These are phyloP conservation scores for Aphanocladium album DNA, from an alignment of 2,329 filamentous ascomycete genomes.

Conservation along the genomic window DNA sequence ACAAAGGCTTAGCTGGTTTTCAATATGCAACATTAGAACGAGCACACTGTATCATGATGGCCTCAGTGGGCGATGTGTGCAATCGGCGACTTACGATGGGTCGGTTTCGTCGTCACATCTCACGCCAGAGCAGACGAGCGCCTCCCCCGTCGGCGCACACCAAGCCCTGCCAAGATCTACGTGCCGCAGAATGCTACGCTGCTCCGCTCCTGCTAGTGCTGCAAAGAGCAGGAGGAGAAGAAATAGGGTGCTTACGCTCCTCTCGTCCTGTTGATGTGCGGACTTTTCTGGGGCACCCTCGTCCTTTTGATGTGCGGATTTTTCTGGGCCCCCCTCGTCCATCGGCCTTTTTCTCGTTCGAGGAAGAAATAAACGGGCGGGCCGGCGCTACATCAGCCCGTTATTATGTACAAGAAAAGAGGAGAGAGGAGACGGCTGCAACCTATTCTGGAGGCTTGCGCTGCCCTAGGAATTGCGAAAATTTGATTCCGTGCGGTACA, in stretches of 20 bases:
- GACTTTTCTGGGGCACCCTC: neutral
- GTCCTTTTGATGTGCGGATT: neutral
- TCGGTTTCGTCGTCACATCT: neutral
- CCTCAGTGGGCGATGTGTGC: no score
- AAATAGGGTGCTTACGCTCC: constrained; percentile 3
- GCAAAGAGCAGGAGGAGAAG: neutral
- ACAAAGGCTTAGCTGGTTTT: no score
- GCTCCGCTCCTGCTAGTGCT: neutral
- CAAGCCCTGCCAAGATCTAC: constrained; percentile 7
- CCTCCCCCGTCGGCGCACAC: neutral
- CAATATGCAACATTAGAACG: no score
- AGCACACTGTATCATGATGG: no score
- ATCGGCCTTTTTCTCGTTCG: neutral
- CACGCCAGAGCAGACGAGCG: no score
- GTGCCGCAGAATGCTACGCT: constrained; percentile 6
- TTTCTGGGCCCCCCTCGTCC: neutral
- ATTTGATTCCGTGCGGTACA: no score
- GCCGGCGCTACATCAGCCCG: neutral
- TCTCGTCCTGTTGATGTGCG: neutral
- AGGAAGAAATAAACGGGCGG: neutral
- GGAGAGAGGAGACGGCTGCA: no score
- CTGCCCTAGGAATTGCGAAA: no score
- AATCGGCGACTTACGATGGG: no score
- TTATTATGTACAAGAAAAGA: no score
- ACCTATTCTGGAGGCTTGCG: no score